A percentile compares a stretch with the other conserved stretches of the same genome.
Evolutionary conservation across 352 stramenopile genomes (phyloP).

Genomic region (Pythium grandisporangium): DNA sequence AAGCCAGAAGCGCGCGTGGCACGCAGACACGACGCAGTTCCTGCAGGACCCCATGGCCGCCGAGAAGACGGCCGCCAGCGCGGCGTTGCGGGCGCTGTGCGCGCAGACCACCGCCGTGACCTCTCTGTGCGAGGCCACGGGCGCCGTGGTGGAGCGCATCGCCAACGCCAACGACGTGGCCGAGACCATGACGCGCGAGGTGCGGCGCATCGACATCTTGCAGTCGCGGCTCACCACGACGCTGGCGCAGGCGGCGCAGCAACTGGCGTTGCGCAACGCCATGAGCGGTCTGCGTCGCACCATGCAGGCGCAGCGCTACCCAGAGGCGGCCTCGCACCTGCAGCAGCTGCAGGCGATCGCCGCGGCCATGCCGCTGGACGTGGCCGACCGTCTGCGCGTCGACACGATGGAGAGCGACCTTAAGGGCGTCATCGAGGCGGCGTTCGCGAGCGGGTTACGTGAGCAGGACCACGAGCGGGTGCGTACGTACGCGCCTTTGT

Average conservation of each 20-base stretch:
- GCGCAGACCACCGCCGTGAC: slow-evolving; percentile 57
- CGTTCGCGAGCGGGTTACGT: slow-evolving; percentile 48
- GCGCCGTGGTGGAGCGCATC: slow-evolving; percentile 74
- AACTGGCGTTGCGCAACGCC: slow-evolving; percentile 72
- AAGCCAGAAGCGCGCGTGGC: slow-evolving; percentile 27
- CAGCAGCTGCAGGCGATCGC: slow-evolving; percentile 72
- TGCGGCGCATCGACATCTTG: slow-evolving; percentile 71
- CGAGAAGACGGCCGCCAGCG: slow-evolving; percentile 47
- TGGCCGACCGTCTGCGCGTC: slow-evolving; percentile 74
- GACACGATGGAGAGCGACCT: slow-evolving; percentile 82
- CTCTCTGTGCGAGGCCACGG: slow-evolving; percentile 64
- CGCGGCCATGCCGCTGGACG: slow-evolving; percentile 63
- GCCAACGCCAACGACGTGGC: slow-evolving; percentile 84
- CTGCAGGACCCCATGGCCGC: slow-evolving; percentile 18
- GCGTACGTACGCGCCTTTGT: slow-evolving; percentile 64
- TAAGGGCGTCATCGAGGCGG: slow-evolving; percentile 61
- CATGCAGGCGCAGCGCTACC: slow-evolving; percentile 67
- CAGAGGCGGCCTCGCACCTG: slow-evolving; percentile 62
- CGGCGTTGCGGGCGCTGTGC: slow-evolving; percentile 38
- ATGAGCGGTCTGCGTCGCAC: slow-evolving; percentile 58
- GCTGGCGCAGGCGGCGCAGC: slow-evolving; percentile 55
- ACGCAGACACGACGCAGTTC: slow-evolving; percentile 26
- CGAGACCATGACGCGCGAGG: slow-evolving; percentile 83
- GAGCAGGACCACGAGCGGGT: slow-evolving; percentile 31
- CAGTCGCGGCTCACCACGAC: slow-evolving; percentile 61